Evolutionary conservation across 495 filamentous ascomycete species (phyloP), one percentile per base, ranked within the genome.

Genomic region (Penicillium longicatenatum): DNA sequence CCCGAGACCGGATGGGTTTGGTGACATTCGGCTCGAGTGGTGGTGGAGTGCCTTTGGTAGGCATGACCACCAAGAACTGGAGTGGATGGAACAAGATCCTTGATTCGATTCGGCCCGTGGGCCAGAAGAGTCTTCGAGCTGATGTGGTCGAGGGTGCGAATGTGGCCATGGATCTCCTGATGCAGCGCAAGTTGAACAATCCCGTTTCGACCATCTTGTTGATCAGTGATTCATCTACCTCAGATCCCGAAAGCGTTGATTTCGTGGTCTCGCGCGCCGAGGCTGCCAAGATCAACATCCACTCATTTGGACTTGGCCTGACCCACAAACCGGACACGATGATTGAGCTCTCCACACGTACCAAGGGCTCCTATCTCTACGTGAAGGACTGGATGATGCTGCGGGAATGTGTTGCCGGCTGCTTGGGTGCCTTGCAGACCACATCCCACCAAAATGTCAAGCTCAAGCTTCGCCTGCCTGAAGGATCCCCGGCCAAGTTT

Each of bases 331-430:
- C 94, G 6, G 95, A 98, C 69, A 97, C 92, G 0, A 95, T 99
- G 90, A 97, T 99, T 50, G 94, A 98, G 66, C 75, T 99, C 3
- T 97, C 95, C 6, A 93, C 91, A 29, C 84, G 93, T 51, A 99
- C 94, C 7, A 99, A 98, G 74, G 94, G 93, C 4, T 93, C 91
- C 17, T 99, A 97, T 65, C 93, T 92, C 6, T 99, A 98, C 66
- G 93, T 98, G 65, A 98, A 98, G 72, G 94, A 99, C 70, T 99
- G 94, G 94, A 99, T 98, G 94, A 98, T 97, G 93, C 82, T 99
- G 31, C 87, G 94, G 19, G 94, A 99, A 71, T 99, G 95, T 72
- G 82, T 98, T 46, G 95, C 94, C 17, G 94, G 94, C 22, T 98
- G 95, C 68, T 75, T 99, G 35, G 94, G 94, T 41, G 86, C 92